Evolutionary conservation across 2,329 filamentous ascomycete species (phyloP).

Genomic region (Cercospora sesami): DNA sequence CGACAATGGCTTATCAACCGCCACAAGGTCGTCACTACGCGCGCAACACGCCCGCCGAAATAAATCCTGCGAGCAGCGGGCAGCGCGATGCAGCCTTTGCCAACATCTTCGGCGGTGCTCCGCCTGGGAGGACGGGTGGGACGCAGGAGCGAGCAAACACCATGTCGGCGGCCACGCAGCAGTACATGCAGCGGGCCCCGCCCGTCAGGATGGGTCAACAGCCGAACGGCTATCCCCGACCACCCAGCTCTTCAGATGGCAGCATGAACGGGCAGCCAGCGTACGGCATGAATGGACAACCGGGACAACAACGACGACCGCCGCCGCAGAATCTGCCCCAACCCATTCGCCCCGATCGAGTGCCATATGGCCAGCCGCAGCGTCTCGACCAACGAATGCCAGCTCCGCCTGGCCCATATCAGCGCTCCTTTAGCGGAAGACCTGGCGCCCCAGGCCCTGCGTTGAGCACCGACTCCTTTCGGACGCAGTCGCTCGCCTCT

Average conservation of each 20-base stretch:
- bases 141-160: conserved; percentile 72
- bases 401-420: conserved; percentile 51
- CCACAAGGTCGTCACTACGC: conserved; percentile 53
- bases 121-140: conserved; percentile 50
- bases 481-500: conserved; percentile 89
- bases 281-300: conserved; percentile 36
- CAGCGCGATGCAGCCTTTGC: conserved; percentile 87
- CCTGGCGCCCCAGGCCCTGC: conserved; percentile 53
- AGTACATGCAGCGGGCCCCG: conserved; percentile 59
- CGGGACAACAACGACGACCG: conserved; percentile 46
- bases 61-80: conserved; percentile 16
- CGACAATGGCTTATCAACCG: conserved; percentile 60
- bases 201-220: conserved; percentile 53
- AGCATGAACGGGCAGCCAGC: conserved; percentile 34
- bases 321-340: conserved; percentile 56
- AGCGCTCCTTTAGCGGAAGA: conserved; percentile 38
- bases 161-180: conserved; percentile 49
- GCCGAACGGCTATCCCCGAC: conserved; percentile 44
- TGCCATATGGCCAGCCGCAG: conserved; percentile 71
- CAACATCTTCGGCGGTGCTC: conserved; percentile 88
- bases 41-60: conserved; percentile 13
- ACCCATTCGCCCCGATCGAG: conserved; percentile 62
- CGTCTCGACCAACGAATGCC: conserved; percentile 63
- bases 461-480: conserved; percentile 79
- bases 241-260: conserved; percentile 29